A percentile compares a stretch with the other conserved stretches of the same genome.
These are phyloP conservation scores for Colletotrichum eleusines DNA, from an alignment of 2,329 filamentous ascomycete species.

Conservation along the genomic window DNA sequence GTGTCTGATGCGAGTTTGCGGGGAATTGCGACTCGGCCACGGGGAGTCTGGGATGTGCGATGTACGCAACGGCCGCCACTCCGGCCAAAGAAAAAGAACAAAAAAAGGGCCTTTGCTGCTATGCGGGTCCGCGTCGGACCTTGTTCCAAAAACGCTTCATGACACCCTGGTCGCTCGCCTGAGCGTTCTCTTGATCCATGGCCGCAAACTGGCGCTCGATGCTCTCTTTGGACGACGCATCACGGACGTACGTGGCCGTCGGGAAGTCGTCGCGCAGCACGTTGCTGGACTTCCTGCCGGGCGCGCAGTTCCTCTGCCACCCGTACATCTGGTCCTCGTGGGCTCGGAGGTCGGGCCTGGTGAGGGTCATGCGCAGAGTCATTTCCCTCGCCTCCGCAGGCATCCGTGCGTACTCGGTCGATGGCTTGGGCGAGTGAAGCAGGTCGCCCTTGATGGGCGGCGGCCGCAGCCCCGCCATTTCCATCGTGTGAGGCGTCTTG, in stretches of 20 bases:
- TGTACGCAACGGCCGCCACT: no score
- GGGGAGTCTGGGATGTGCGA: constrained; percentile 9
- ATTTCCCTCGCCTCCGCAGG: constrained; percentile 79
- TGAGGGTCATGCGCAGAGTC: constrained; percentile 96
- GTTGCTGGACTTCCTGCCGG: constrained; percentile 44
- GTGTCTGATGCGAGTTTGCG: constrained; percentile 12
- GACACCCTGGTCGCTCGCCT: constrained; percentile 63
- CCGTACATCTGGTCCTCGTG: constrained; percentile 79
- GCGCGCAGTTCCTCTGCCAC: constrained; percentile 64
- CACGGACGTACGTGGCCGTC: constrained; percentile 49
- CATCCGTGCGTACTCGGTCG: constrained; percentile 57
- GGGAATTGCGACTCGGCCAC: constrained; percentile 5
- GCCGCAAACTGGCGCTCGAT: constrained; percentile 66
- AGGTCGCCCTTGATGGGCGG: constrained; percentile 45
- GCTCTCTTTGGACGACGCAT: constrained; percentile 61
- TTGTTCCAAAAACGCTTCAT: constrained; percentile 75
- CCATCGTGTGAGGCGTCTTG: constrained; percentile 64
- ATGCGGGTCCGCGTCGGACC: constrained; percentile 58
- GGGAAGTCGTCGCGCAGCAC: constrained; percentile 51
- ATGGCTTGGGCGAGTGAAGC: constrained; percentile 48
- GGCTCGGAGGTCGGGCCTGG: constrained; percentile 85
- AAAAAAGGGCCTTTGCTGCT: not conserved
- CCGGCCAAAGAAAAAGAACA: no score
- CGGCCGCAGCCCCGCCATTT: constrained; percentile 52
- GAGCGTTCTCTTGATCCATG: constrained; percentile 63